phyloP scores from a whole-genome alignment of 371 early-diverging fungal species.

The Dinochytrium kinnereticum region DNA sequence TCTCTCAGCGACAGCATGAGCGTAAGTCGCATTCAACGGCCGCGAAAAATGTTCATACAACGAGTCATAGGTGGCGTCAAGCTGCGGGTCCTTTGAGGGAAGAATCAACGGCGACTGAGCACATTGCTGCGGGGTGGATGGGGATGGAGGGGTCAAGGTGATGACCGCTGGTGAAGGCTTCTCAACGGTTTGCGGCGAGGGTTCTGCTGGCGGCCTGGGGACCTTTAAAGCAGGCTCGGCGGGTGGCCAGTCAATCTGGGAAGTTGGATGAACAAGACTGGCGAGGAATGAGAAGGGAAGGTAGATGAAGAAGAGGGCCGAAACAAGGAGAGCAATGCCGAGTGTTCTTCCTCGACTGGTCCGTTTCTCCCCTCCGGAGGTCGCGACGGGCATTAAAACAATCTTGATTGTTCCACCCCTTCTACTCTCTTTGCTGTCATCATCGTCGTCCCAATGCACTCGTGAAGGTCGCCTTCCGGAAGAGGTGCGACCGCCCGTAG shows the following conservation, averaged over 20 bases:
- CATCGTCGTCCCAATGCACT: neutral
- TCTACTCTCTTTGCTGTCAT: neutral
- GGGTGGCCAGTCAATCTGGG: too few species aligned
- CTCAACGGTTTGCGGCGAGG: neutral
- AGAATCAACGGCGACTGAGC: neutral
- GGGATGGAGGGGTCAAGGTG: neutral
- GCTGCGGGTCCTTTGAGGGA: neutral
- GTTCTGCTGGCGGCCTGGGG: neutral
- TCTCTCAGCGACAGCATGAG: slow-evolving; percentile 6
- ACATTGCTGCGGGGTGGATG: neutral
- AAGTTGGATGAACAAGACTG: neutral
- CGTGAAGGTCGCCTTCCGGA: neutral
- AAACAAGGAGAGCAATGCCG: neutral
- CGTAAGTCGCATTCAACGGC: slow-evolving; percentile 14
- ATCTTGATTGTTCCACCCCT: neutral
- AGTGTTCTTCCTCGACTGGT: neutral
- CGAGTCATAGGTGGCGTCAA: neutral
- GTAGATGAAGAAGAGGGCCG: neutral
- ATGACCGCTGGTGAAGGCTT: neutral
- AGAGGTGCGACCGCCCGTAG: neutral
- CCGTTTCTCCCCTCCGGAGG: neutral
- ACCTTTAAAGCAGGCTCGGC: too few species aligned
- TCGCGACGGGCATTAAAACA: neutral
- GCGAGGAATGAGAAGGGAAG: neutral
- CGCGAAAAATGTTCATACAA: neutral